These are phyloP conservation scores for Neopestalotiopsis clavispora DNA, from an alignment of 2,329 filamentous ascomycete genomes.

Conservation along the genomic window DNA sequence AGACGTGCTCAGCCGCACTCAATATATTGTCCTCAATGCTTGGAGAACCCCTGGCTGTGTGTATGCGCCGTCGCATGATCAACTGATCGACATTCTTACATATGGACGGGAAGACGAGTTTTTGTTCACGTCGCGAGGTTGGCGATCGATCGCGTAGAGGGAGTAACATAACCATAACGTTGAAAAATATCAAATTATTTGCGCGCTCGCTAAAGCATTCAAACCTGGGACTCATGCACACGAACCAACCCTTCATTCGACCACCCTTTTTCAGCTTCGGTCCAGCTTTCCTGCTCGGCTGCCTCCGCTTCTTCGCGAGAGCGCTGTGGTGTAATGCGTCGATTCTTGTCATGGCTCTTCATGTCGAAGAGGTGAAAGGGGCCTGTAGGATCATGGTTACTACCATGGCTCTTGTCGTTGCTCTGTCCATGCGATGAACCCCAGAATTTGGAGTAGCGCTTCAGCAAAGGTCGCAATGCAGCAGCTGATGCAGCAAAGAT, in stretches of 20 bases:
- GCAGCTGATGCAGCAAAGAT: conserved; percentile 36
- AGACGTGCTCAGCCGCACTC: not conserved
- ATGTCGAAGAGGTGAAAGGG: not conserved
- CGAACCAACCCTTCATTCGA: not conserved
- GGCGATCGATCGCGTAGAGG: too few species aligned
- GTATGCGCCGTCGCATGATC: not conserved
- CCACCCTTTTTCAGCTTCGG: not conserved
- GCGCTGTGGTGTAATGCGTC: not conserved
- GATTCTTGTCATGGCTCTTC: not conserved
- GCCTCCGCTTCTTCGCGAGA: not conserved
- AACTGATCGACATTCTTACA: not conserved
- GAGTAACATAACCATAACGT: not conserved
- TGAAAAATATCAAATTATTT: not conserved
- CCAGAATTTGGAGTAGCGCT: conserved; percentile 16
- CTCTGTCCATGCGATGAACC: not conserved
- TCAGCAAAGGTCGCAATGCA: conserved; percentile 35
- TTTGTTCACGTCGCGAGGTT: too few species aligned
- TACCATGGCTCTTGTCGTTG: not conserved
- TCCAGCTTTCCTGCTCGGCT: not conserved
- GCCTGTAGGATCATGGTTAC: not conserved
- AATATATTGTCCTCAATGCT: not conserved
- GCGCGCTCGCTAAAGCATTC: not conserved
- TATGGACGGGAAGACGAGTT: too few species aligned
- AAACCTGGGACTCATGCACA: not conserved
- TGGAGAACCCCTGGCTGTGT: not conserved